Evolutionary conservation across 2,329 filamentous ascomycete genomes (phyloP), one percentile per base, ranked within the genome.

Genomic region (Ascochyta fabae): DNA sequence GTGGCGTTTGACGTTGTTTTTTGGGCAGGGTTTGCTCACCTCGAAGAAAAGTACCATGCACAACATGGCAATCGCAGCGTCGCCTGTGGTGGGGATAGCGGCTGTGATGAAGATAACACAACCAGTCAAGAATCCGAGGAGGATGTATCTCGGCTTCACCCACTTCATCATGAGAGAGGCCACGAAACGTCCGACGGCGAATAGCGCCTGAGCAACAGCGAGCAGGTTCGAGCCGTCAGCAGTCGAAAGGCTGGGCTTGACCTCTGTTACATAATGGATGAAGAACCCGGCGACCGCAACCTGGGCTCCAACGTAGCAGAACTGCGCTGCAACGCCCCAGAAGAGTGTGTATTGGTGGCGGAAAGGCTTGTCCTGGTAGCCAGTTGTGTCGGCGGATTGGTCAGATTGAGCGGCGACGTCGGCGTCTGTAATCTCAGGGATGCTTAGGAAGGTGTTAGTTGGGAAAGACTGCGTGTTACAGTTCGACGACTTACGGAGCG

Each of bases 251-350:
- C 58, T 58, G 1, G 79, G 76, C 15, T 74, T 69, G 4, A 79
- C 73, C 6, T 66, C 48, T 1, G 50, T 31, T 22, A 83, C 68
- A 52, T 83, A 83, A 1, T 68, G 59, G 33, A 71, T 66, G 48
- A 84, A 81, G 23, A 73, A 75, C 7, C 77, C 79, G 0, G 81
- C 79, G 26, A 84, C 69, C 24, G 79, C 78, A 72, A 87, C 85
- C 67, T 87, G 84, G 1, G 78, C 82, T 8, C 83, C 85, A 1
- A 85, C 81, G 61, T 86, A 87, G 72, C 81, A 84, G 64, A 84
- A 86, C 60, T 83, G 80, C 4, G 80, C 78, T 65, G 83, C 79
- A 1, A 83, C 71, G 1, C 81, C 84, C 4, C 86, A 64, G 3
- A 64, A 79, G 1, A 87, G 78, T 0, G 83, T 84, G 47, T 84